phyloP scores from a whole-genome alignment of 1,284 basidiomycete species.

The Pterula multifida region DNA sequence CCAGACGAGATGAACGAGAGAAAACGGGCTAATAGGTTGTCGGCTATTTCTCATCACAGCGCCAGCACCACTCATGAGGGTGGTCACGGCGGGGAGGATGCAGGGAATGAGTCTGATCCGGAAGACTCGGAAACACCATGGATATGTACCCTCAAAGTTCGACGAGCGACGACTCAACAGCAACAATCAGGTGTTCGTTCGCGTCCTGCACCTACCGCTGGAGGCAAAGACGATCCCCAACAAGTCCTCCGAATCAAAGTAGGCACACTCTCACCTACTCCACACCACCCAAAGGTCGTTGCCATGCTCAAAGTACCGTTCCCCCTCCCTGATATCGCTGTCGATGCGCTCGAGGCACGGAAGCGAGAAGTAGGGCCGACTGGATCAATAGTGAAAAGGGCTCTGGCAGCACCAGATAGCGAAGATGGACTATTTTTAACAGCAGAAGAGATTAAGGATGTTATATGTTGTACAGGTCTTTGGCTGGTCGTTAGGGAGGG shows the following conservation, averaged over 20 bases:
- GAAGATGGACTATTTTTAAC: conserved; percentile 48
- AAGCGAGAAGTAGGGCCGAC: conserved; percentile 33
- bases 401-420: conserved; percentile 9
- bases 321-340: conserved; percentile 67
- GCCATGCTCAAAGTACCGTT: conserved; percentile 84
- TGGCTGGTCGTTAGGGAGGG: conserved; percentile 91
- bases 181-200: conserved; percentile 7
- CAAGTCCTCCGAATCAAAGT: conserved; percentile 38
- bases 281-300: conserved; percentile 93
- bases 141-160: conserved; percentile 67
- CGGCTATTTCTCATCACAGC: conserved; percentile 18
- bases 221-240: conserved; percentile 6
- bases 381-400: conserved; percentile 6
- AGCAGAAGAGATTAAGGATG: conserved; percentile 91
- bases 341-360: conserved; percentile 42
- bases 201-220: conserved; percentile 2
- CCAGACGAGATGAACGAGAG: not conserved
- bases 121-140: conserved; percentile 95
- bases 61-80: conserved; percentile 14
- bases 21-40: conserved; percentile 6
- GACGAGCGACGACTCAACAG: conserved; percentile 15
- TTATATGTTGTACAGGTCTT: conserved; percentile 78
- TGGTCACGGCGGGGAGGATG: conserved; percentile 19
- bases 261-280: conserved; percentile 81
- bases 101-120: conserved; percentile 72